phyloP scores from a whole-genome alignment of 495 filamentous ascomycete species.

The Ramalina intermedia region DNA sequence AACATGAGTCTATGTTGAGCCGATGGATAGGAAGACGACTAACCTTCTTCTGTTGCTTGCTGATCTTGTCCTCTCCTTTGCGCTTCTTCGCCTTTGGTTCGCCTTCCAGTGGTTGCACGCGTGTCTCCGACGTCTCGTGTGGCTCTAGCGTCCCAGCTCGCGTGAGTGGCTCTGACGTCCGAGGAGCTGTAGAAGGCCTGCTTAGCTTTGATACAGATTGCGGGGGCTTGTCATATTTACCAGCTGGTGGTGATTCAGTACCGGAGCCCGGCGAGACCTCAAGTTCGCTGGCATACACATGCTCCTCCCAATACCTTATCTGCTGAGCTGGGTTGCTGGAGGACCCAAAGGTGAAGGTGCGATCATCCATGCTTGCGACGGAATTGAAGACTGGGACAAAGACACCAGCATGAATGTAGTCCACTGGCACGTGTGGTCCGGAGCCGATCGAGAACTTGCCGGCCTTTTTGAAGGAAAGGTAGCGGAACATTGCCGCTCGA shows the following conservation, averaged over 20 bases:
- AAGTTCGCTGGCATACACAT: conserved; percentile 56
- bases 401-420: conserved; percentile 75
- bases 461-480: conserved; percentile 52
- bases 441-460: conserved; percentile 63
- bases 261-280: conserved; percentile 41
- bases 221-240: no score
- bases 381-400: conserved; percentile 60
- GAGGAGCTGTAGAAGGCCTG: no score
- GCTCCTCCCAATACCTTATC: conserved; percentile 75
- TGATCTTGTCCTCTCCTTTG: conserved; percentile 39
- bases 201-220: no score
- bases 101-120: conserved; percentile 16
- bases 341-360: conserved; percentile 56
- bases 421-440: conserved; percentile 48
- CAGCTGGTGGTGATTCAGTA: conserved; percentile 2
- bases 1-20: conserved; percentile 10
- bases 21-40: neutral
- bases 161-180: no score
- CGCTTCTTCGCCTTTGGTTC: conserved; percentile 56
- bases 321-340: conserved; percentile 53
- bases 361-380: conserved; percentile 30
- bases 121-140: no score
- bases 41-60: conserved; percentile 38
- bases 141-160: no score
- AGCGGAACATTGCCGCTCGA: conserved; percentile 58